Evolutionary conservation across 2,329 filamentous ascomycete genomes (phyloP), one percentile per base, ranked within the genome.

Genomic region (Celoporthe dispersa): DNA sequence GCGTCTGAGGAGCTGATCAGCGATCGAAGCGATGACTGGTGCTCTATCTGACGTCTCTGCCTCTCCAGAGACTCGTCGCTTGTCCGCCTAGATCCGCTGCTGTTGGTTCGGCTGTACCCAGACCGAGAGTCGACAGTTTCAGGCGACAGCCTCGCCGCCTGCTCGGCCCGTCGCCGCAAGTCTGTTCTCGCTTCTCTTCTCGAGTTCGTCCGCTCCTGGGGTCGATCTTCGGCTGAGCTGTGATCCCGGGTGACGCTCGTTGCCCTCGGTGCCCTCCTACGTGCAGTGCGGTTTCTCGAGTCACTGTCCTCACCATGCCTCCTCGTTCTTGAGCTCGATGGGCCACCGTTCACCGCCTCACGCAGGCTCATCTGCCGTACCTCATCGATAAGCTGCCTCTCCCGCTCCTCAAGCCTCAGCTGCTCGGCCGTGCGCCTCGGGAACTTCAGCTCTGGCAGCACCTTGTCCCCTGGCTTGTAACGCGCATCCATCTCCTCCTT

Each of bases 11-110:
- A 88, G 76, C 93, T 94, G 70, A 98, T 90, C 70, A 98, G 82
- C 12, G 93, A 97, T 67, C 94, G 86, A 73, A 98, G 83, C 70
- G 94, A 97, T 0, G 94, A 91, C 81, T 98, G 95, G 77, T 98
- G 95, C 77, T 96, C 94, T 63, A 98, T 85, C 66, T 90, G 91
- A 64, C 92, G 83, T 31, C 81, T 78, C 64, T 81, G 79, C 71
- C 77, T 76, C 73, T 79, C 75, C 72, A 79, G 76, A 68, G 79
- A 74, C 72, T 80, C 79, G 71, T 83, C 80, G 62, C 77, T 74
- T 44, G 77, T 80, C 67, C 83, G 83, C 35, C 81, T 80, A 44
- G 83, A 85, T 68, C 84, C 83, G 73, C 85, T 85, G 68, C 79
- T 79, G 68, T 79, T 79, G 41, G 77, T 78, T 55, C 80, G 81